Base-by-base conservation (phyloP, 1,284 basidiomycete species). In the Rhizopogon parksii region DNA sequence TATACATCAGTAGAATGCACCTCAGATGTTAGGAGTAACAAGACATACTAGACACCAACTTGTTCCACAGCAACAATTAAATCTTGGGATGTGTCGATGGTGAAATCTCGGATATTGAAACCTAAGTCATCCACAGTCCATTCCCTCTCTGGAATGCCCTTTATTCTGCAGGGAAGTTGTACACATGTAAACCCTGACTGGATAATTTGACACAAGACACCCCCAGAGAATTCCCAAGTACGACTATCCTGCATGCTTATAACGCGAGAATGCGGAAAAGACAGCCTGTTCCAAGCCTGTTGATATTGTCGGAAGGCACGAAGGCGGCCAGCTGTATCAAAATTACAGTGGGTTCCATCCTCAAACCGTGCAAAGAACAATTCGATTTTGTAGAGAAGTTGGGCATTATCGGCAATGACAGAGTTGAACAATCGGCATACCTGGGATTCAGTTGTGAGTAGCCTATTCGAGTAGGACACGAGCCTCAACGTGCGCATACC, bases 1-100 rank as follows among this genome's bases (percentile, higher is more conserved):
- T 2, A 34, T 6, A 6, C 27, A 37, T 61, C 37, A 54, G 38
- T 32, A 32, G 25, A 17, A 42, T n/a, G 49, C 19, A 17, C 42
- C 46, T 9, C 35, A 24, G 11, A 39, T 11, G 4, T 17, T 1
- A 37, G 6, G 40, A 2, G 30, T 27, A 8, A 15, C 11, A 55
- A 24, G 25, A 50, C 66, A 54, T 47, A 67, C 64, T 46, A 6
- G n/a, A 14, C 34, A 4, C 51, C 58, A 7, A 60, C 57, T 21
- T 56, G 59, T 60, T 81, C 74, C 8, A 83, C 59, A 6, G 79
- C 53, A 12, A 81, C 72, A 11, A 83, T 60, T 17, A 85, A 66
- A 59, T 84, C 72, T 60, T 82, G 81, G 14, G 75, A 70, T 21
- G 75, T 77, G 59, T 85, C 83, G 54, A 85, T 75, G 3, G 70